Base-by-base conservation (phyloP, 768 basidiomycete genomes). In the Candolleomyces efflorescens region DNA sequence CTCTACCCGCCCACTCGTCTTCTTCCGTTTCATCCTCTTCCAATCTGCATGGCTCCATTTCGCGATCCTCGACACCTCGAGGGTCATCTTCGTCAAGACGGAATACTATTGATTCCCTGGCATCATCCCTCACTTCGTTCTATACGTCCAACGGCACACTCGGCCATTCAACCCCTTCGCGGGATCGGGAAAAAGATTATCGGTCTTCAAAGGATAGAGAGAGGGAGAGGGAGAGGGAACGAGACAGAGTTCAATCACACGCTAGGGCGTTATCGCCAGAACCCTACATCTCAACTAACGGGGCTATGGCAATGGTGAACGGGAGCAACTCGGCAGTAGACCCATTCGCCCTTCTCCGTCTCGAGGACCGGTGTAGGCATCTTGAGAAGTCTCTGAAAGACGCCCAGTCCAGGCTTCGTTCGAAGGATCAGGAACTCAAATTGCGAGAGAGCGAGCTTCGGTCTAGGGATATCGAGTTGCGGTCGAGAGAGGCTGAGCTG, bases 391-490 rank as follows among this genome's bases (percentile, higher is more conserved):
- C 36, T 12, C 6, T 53, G 4, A 53, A 38, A 36, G 51, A 53
- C 15, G 3, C 39, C n/a, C 51, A 53, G 32, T n/a, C 18, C 10
- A 37, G 22, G 51, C 18, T 53, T 15, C 26, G 32, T 38, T 3
- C 51, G n/a, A 53, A 53, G 18, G 51, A 53, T 18, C 51, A 38
- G 51, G 51, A 53, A 10, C 2, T 53, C n/a, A 53, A 53, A 20
- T n/a, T 43, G 41, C 41, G 41, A 15, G 41, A 43, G 6, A 43
- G 41, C 18, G 41, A 43, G 13, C 41, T 43, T 20, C 41, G 41
- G 10, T 43, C 32, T 7, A 20, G 12, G 18, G 51, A 53, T 6
- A 23, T 13, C 3, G 51, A 53, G 32, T 7, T 53, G 36, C 39
- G 43, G 15, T 20, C 37, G 7, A 43, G 23, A 13, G 56, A 58